Base-by-base conservation (phyloP, 1,139 yeast genomes). In the Spencermartinsiella ligniputridi region DNA sequence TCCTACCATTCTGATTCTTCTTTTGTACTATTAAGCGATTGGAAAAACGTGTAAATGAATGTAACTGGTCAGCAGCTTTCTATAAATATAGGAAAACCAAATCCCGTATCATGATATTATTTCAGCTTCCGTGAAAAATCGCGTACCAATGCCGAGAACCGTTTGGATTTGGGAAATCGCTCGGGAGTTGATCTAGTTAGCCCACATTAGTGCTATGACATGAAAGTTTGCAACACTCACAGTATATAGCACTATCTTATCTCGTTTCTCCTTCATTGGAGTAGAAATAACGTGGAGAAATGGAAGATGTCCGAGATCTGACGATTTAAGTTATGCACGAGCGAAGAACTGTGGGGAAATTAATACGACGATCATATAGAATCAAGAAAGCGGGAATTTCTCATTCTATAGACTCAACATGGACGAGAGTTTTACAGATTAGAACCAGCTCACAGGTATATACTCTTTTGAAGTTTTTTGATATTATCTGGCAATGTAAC, bases 101-200 rank as follows among this genome's bases (percentile, higher is more conserved):
- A 30, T n/a, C 34, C 9, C 13, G 34, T 12, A 8, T 30, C 15
- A 30, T n/a, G n/a, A n/a, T n/a, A n/a, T n/a, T n/a, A n/a, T n/a
- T 17, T 6, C 6, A 9, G 16, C 6, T 15, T 8, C n/a, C 13
- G 8, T 30, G 13, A n/a, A 15, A 15, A 12, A n/a, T 17, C 8
- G 20, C 38, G 20, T 13, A 35, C 38, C 38, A 19, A 20, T 9
- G 22, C 38, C 15, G 17, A 35, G 16, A 6, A 18, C n/a, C 6
- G 38, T 35, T 27, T 35, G 38, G 12, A 20, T 27, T 13, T 17
- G 18, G 5, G 38, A 27, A 15, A 35, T 35, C 38, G 27, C 18
- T 20, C 27, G 18, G 4, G 38, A 18, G 16, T 35, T 35, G 8
- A 35, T 9, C 38, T 35, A 4, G 15, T 27, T n/a, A 27, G 32